These are phyloP conservation scores for Colletotrichum lini DNA, from an alignment of 2,329 filamentous ascomycete genomes.

Conservation along the genomic window DNA sequence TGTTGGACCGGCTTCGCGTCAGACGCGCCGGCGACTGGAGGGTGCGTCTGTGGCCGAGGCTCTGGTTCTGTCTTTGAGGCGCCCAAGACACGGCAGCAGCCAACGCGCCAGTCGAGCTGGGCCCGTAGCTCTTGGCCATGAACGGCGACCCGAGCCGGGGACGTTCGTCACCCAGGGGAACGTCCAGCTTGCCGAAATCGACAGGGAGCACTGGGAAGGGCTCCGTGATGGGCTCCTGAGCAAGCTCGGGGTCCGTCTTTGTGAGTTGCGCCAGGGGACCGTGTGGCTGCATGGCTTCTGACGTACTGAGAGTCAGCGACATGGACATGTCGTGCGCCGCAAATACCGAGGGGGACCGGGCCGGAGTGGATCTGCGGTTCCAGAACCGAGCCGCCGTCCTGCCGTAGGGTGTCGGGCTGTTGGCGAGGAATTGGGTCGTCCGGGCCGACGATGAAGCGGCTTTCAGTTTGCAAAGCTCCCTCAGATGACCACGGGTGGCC, in stretches of 20 bases:
- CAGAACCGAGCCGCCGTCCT: constrained; percentile 64
- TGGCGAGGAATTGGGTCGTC: constrained; percentile 63
- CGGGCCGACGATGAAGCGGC: constrained; percentile 60
- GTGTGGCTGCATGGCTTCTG: constrained; percentile 75
- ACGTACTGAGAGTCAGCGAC: constrained; percentile 74
- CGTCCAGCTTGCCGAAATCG: constrained; percentile 39
- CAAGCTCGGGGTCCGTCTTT: constrained; percentile 55
- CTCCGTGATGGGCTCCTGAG: constrained; percentile 40
- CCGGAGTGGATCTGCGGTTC: constrained; percentile 64
- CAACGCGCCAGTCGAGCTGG: constrained; percentile 69
- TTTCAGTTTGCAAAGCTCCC: constrained; percentile 73
- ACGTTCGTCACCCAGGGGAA: constrained; percentile 46
- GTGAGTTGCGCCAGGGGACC: constrained; percentile 74
- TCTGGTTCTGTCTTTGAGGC: constrained; percentile 60
- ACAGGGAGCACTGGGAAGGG: constrained; percentile 33
- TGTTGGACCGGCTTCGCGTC: constrained; percentile 64
- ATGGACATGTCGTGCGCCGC: constrained; percentile 74
- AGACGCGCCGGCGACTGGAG: constrained; percentile 69
- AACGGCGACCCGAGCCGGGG: constrained; percentile 69
- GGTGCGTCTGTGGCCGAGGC: constrained; percentile 63
- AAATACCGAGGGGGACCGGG: constrained; percentile 65
- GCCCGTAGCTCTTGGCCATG: constrained; percentile 71
- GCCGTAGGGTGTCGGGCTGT: constrained; percentile 70
- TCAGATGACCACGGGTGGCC: constrained; percentile 73
- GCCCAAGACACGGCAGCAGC: constrained; percentile 56